phyloP scores from a whole-genome alignment of 495 filamentous ascomycete genomes.

The Aspergillus bertholletiae region DNA sequence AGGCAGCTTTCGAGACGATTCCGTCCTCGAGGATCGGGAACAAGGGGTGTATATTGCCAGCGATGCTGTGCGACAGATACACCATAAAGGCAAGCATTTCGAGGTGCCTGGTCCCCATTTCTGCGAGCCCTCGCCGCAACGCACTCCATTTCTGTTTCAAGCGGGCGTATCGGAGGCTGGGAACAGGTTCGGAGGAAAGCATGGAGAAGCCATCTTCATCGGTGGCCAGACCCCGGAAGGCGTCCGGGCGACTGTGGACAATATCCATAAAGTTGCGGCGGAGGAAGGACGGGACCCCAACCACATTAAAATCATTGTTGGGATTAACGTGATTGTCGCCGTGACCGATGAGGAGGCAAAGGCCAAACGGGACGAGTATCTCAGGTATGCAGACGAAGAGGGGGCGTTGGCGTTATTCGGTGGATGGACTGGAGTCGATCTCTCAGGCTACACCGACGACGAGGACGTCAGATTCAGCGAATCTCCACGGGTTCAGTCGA shows the following conservation, averaged over 20 bases:
- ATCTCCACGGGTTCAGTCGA: slow-evolving; percentile 20
- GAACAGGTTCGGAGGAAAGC: slow-evolving; percentile 51
- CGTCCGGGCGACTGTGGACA: slow-evolving; percentile 43
- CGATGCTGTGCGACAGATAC: slow-evolving; percentile 47
- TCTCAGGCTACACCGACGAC: slow-evolving; percentile 48
- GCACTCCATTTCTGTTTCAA: slow-evolving; percentile 54
- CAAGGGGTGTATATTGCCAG: slow-evolving; percentile 47
- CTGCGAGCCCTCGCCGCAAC: slow-evolving; percentile 53
- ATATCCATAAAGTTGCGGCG: slow-evolving; percentile 42
- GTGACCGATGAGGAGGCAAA: slow-evolving; percentile 51
- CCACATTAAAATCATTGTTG: slow-evolving; percentile 52
- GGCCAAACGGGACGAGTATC: slow-evolving; percentile 46
- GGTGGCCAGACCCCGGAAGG: slow-evolving; percentile 44
- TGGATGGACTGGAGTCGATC: slow-evolving; percentile 61
- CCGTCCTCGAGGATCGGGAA: slow-evolving; percentile 47
- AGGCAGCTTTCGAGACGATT: slow-evolving; percentile 58
- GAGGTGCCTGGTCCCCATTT: slow-evolving; percentile 54
- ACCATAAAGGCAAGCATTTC: slow-evolving; percentile 57
- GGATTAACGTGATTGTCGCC: slow-evolving; percentile 44
- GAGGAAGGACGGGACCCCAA: slow-evolving; percentile 43
- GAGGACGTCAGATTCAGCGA: slow-evolving; percentile 45
- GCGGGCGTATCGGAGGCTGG: slow-evolving; percentile 54
- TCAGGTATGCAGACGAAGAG: slow-evolving; percentile 52
- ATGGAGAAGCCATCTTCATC: slow-evolving; percentile 57
- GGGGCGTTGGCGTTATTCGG: slow-evolving; percentile 57